Percentiles rank a stretch among this genome's conserved stretches.
Conservation (phyloP, 1,139 yeast genomes). For the Magnusiomyces sp. region DNA sequence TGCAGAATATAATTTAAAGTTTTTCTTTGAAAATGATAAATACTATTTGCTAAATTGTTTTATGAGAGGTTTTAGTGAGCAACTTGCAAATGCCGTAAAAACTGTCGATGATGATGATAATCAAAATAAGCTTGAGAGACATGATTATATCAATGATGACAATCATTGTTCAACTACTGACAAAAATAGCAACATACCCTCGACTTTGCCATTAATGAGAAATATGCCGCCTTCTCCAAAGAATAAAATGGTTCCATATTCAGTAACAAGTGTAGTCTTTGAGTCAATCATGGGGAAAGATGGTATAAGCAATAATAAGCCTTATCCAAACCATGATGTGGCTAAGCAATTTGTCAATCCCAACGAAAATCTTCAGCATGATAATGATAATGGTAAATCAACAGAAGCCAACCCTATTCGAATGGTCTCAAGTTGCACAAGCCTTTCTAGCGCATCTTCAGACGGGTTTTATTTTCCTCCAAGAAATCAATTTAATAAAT, state of each 20-base stretch:
- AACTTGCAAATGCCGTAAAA: background rate
- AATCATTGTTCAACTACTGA: background rate
- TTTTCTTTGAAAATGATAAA: no score
- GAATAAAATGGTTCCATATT: background rate
- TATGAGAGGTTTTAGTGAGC: background rate
- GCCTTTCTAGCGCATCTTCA: constrained; percentile 5
- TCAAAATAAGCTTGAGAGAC: background rate
- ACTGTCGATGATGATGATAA: background rate
- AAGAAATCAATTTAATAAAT: background rate
- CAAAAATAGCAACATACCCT: background rate
- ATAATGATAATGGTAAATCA: no score
- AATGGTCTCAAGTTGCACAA: no score
- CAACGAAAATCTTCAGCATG: no score
- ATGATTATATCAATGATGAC: background rate
- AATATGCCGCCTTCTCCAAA: no score
- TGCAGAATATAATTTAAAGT: no score
- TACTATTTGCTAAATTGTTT: background rate
- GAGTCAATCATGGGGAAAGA: no score
- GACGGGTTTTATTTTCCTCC: constrained; percentile 15
- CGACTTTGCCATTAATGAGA: no score
- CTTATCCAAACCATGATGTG: no score
- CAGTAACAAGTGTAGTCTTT: background rate
- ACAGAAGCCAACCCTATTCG: no score
- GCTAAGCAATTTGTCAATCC: no score
- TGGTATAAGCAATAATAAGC: no score